Base-by-base conservation (phyloP, 2,329 filamentous ascomycete species). In the Pleomassaria siparia region DNA sequence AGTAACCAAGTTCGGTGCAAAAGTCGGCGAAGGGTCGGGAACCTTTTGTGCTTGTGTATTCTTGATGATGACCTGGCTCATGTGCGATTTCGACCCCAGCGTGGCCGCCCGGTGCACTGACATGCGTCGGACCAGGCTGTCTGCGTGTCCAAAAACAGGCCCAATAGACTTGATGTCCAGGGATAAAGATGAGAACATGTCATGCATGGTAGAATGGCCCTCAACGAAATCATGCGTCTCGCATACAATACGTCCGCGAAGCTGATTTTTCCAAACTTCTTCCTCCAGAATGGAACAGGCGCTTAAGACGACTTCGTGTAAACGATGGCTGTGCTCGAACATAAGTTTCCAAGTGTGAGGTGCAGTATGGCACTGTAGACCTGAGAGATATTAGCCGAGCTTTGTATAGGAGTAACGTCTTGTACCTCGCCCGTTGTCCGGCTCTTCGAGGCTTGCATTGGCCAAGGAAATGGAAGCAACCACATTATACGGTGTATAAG, bases 311-410 rank as follows among this genome's bases (percentile, higher is more conserved):
- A 96, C 72, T 70, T 97, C 92, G 65, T 89, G 92, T 44, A 92
- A 76, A 50, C 88, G 84, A 55, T 87, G 82, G 47, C 87, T 80
- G 55, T 83, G 82, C 65, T 94, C 86, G 62, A 97, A 96, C 2
- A 89, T 79, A 10, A 96, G 63, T 67, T 97, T 99, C 92, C 91
- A 97, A 1, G 91, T 94, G 67, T 89, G 89, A 0, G 88, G 85
- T 1, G 89, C 88, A 2, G 88, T 89, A 54, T 94, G 86, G 62
- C 91, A 96, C 76, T 92, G 90, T 7, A 97, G 68, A 0, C 90
- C 91, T 95, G 51, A 37, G 39, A 16, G 11, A 12, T 35, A 12
- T 62, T 40, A 64, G 53, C 39, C 50, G 40, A 39, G 40, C 22
- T 22, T 29, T 24, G 43, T 29, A 26, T 20, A 40, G 35, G 35